Evolutionary conservation across 1,139 yeast genomes (phyloP).

Genomic region (Tardiomyces blankii): DNA sequence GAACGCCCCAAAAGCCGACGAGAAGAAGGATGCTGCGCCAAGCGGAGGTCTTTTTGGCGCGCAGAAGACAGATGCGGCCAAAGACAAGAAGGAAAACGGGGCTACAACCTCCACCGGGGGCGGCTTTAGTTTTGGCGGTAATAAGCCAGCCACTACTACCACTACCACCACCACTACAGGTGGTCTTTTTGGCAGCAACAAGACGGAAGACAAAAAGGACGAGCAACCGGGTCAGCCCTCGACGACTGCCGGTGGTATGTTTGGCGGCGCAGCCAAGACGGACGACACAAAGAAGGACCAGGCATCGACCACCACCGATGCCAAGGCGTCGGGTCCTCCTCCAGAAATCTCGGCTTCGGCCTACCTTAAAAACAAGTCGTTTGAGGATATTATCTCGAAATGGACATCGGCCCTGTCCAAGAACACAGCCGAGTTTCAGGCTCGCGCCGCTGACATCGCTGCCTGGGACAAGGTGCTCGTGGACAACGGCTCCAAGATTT

Average conservation of each 20-base stretch:
- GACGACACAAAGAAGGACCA: neutral
- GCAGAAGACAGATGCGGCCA: slow-evolving; percentile 1
- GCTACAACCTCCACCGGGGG: slow-evolving; percentile 1
- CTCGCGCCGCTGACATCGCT: slow-evolving; percentile 65
- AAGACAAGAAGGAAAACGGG: slow-evolving; percentile 1
- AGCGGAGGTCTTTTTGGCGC: slow-evolving; percentile 8
- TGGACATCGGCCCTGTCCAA: slow-evolving; percentile 84
- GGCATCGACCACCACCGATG: neutral
- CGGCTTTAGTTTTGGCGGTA: slow-evolving; percentile 2
- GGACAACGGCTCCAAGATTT: slow-evolving; percentile 75
- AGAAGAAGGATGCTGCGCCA: slow-evolving; percentile 13
- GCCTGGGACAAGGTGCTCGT: slow-evolving; percentile 81
- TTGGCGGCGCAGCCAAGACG: slow-evolving; percentile 6
- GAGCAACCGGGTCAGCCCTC: slow-evolving; percentile 3
- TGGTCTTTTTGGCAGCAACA: slow-evolving; percentile 4
- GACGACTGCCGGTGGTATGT: slow-evolving; percentile 8
- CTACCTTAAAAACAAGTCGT: slow-evolving; percentile 77
- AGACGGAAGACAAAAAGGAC: neutral
- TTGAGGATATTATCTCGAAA: slow-evolving; percentile 84
- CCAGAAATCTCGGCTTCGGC: slow-evolving; percentile 37
- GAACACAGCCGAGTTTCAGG: slow-evolving; percentile 62
- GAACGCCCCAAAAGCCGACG: slow-evolving; percentile 13
- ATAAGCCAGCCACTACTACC: neutral
- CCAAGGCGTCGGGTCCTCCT: neutral
- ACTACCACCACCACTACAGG: neutral